Evolutionary conservation across 169 alveolate genomes (phyloP).

Genomic region (Fabrea salina): DNA sequence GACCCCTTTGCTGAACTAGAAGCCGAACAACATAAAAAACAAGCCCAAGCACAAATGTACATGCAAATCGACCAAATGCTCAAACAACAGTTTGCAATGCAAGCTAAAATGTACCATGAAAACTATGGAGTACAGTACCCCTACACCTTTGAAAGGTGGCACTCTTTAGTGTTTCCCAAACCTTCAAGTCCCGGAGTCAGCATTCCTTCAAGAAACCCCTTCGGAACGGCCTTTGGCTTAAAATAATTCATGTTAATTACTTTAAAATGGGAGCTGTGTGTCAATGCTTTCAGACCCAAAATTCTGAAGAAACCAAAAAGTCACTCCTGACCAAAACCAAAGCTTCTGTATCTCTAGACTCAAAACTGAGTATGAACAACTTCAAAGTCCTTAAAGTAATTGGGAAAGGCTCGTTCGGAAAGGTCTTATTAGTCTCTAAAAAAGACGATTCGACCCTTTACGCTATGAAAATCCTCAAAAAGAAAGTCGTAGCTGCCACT

Average conservation of each 20-base stretch:
- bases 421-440: constrained; percentile 80
- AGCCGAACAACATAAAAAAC: background rate
- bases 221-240: too few species aligned
- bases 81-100: background rate
- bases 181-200: background rate
- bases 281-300: too few species aligned
- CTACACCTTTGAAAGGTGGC: background rate
- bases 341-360: too few species aligned
- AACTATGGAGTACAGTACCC: background rate
- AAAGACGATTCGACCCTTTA: constrained; percentile 71
- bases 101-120: background rate
- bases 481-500: constrained; percentile 50
- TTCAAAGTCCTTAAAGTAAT: constrained; percentile 62
- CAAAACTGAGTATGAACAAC: constrained; percentile 32
- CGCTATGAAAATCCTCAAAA: constrained; percentile 81
- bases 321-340: too few species aligned
- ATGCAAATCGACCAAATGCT: background rate
- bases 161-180: too few species aligned
- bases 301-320: too few species aligned
- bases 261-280: too few species aligned
- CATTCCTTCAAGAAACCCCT: background rate
- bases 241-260: background rate
- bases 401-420: constrained; percentile 80
- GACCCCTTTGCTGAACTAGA: constrained; percentile 7
- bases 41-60: background rate